phyloP scores from a whole-genome alignment of 2,329 filamentous ascomycete species.

The Colletotrichum kahawae region DNA sequence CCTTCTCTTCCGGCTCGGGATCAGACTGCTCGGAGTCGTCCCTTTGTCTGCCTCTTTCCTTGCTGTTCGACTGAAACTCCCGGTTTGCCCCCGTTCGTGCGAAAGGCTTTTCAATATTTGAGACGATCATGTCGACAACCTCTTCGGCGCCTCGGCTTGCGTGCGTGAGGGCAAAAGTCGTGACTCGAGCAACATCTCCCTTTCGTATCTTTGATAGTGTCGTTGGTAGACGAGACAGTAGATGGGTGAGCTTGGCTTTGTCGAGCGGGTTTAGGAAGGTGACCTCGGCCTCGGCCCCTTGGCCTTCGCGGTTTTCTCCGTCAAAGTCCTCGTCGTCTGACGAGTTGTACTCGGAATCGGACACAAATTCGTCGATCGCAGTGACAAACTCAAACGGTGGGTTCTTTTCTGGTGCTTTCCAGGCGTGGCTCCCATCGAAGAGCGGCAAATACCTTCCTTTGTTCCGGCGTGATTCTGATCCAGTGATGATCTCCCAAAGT shows the following conservation, averaged over 20 bases:
- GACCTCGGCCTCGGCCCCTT: constrained; percentile 52
- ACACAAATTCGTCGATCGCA: constrained; percentile 77
- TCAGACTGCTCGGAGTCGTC: constrained; percentile 41
- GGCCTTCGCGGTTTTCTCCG: constrained; percentile 60
- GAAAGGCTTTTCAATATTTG: constrained; percentile 81
- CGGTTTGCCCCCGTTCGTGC: constrained; percentile 72
- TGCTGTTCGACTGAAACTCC: not conserved
- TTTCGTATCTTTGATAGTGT: constrained; percentile 76
- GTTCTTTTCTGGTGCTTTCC: constrained; percentile 75
- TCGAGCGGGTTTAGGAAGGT: constrained; percentile 81
- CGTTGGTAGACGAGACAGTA: constrained; percentile 83
- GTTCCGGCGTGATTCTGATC: constrained; percentile 51
- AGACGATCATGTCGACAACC: constrained; percentile 85
- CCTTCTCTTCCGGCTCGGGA: constrained; percentile 41
- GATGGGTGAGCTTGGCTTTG: constrained; percentile 82
- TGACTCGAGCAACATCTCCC: constrained; percentile 85
- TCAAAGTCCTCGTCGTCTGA: constrained; percentile 81
- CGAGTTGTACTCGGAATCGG: constrained; percentile 84
- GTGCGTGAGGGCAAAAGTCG: constrained; percentile 87
- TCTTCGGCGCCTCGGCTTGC: constrained; percentile 86
- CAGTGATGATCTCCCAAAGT: constrained; percentile 84
- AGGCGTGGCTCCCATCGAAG: constrained; percentile 79
- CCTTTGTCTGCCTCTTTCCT: constrained; percentile 32
- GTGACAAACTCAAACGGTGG: constrained; percentile 85
- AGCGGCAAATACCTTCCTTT: constrained; percentile 65